Evolutionary conservation across 208 protist species (phyloP), one percentile per base, ranked within the genome.

Genomic region (Trypanosoma caninum): DNA sequence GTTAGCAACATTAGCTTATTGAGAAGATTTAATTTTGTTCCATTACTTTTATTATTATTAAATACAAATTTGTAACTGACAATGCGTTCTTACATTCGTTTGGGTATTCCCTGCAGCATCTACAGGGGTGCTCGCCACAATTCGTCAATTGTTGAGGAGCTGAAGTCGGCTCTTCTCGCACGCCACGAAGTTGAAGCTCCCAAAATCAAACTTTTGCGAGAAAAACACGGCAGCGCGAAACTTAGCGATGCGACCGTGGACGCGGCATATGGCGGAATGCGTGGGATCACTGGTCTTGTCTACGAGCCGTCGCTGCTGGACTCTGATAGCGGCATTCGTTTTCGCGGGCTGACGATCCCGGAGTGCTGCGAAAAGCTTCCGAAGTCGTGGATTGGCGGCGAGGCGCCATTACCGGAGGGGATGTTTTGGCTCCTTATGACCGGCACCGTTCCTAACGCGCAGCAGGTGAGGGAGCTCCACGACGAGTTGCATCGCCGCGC

Each of bases 341-440:
- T 98, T 84, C 91, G 97, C 61, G 96, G 96, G 54, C 81, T 84
- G 34, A 93, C 94, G 34, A 98, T 99, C 61, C 87, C 96, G 18
- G 91, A 99, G 80, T 95, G 91, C 71, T 82, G 82, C 57, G 94
- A 96, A 80, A 50, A 84, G 59, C 65, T 91, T 57, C 93, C 98
- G 14, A 97, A 96, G 65, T 95, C 88, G 11, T 58, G 45, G 44
- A 33, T 59, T 51, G 84, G 78, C 33, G 89, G 89, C 44, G 45
- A 61, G 28, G 89, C 98, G 78, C 95, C 97, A 56, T 73, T 98
- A 18, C 95, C 97, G 31, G 97, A 99, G 86, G 94, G 75, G 54
- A 83, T 98, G 62, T 76, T 98, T 14, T 99, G 97, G 97, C 88
- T 99, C 20, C 87, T 99, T 33, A 57, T 99, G 31, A 99, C 97